phyloP scores from a whole-genome alignment of 2,329 filamentous ascomycete species.

The Pyricularia sp. region DNA sequence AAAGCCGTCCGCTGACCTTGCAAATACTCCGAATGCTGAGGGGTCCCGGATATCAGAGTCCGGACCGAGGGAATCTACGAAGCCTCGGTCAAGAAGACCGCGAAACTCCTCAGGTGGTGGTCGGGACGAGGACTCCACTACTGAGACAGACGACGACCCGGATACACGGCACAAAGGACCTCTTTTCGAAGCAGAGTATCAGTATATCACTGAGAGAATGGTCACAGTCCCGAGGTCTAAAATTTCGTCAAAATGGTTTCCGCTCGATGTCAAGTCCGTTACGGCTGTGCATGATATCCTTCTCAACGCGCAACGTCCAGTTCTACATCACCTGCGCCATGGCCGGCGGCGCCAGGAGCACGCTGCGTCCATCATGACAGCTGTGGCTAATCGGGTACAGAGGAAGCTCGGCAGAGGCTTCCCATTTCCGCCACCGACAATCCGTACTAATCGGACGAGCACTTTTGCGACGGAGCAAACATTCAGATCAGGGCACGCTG shows the following conservation, averaged over 20 bases:
- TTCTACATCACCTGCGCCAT: slow-evolving; percentile 42
- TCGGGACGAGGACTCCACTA: not conserved
- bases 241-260: slow-evolving; percentile 57
- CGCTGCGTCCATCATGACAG: slow-evolving; percentile 41
- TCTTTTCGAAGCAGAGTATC: slow-evolving; percentile 2
- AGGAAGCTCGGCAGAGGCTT: slow-evolving; percentile 45
- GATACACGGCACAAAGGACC: not conserved
- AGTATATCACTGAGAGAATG: slow-evolving; percentile 17
- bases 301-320: slow-evolving; percentile 44
- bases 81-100: not conserved
- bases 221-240: slow-evolving; percentile 45
- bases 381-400: slow-evolving; percentile 40
- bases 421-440: slow-evolving; percentile 46
- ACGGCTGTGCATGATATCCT: slow-evolving; percentile 43
- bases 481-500: slow-evolving; percentile 28
- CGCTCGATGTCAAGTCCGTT: slow-evolving; percentile 41
- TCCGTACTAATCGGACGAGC: not conserved
- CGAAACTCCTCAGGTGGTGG: not conserved
- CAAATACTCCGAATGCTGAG: not conserved
- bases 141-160: not conserved
- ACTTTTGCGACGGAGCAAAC: not conserved
- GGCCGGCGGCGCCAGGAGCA: slow-evolving; percentile 35
- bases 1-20: not conserved
- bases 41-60: not conserved
- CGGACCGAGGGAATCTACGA: not conserved